Base-by-base conservation (phyloP, 176 grass and related monocot species). In the Triticum monococcum region DNA sequence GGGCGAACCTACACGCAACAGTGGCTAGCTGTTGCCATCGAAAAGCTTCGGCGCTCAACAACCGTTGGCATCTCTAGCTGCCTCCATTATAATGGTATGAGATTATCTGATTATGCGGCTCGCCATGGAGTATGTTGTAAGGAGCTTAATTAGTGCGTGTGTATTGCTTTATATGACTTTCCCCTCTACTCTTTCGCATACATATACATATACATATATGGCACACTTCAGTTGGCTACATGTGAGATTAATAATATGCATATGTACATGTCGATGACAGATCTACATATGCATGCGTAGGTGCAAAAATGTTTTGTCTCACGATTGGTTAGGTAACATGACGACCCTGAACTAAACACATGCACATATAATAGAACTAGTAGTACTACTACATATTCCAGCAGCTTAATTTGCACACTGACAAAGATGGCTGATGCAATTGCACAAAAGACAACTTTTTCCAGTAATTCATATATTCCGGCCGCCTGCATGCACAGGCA, bases 361-460 rank as follows among this genome's bases (percentile, higher is more conserved):
- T 23, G 22, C 9, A 63, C n/a, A 63, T 63, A 1, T 63, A 25
- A 31, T 64, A 59, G 6, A 40, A 16, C 75, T 35, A 36, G 14
- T 12, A 33, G 9, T 12, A 11, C 40, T 12, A 43, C 30, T 59
- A 22, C 13, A 74, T 41, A 31, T 84, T 75, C 37, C 17, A 64
- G 2, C 37, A 84, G 36, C 57, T 84, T 74, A 72, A 41, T 72
- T 62, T 74, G 17, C 38, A 63, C 69, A 32, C 11, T 46, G 69
- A 64, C 72, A 75, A 64, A 52, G 43, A 75, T 43, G 9, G 17
- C 61, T 77, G 59, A 76, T 75, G 25, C n/a, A 64, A 48, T 75
- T 36, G n/a, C 79, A 67, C 31, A 25, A 89, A 17, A 68, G 83
- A 85, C 83, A 82, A 79, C 11, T 31, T 61, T 78, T 86, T 56